Base-by-base conservation (phyloP, 345 rosid genomes). In the Stellera chamaejasme region DNA sequence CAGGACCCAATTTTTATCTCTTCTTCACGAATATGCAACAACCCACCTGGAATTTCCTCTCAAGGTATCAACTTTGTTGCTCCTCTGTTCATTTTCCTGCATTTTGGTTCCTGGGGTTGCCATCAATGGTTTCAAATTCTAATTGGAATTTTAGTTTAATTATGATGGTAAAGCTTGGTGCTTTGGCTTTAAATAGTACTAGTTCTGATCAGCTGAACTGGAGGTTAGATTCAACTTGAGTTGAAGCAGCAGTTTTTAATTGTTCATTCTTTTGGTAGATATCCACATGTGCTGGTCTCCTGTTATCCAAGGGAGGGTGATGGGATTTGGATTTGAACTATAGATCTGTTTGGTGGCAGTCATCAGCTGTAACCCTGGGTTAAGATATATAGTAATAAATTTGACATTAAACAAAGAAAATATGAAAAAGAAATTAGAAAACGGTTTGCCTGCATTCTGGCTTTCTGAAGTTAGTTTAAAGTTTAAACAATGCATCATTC, bases 1-100 rank as follows among this genome's bases (percentile, higher is more conserved):
- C 5, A 32, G 3, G 39, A 32, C 39, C 39, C 39, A 3, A 32
- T 1, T 1, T 32, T 32, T 32, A 8, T 42, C 14, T 49, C 23
- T 44, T 54, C 42, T 27, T n/a, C 42, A 42, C 11, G n/a, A 63
- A 48, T 13, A 16, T 10, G 2, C 26, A 27, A 57, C 44, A 48
- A 43, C 62, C 55, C 58, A 54, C 58, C 58, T 16, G 36, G 50
- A 27, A 46, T 60, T 65, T 36, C 10, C 42, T 54, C 0, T 23
- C 16, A 52, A 65, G 69, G 60, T 45, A 13, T 50, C 26, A 1
- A 11, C 25, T 64, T 19, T 53, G 27, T 13, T n/a, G 10, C 11
- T 43, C 28, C 51, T 13, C 28, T 27, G n/a, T 9, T 51, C 10
- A 6, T 51, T 51, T 12, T 27, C n/a, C 28, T 53, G n/a, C 11